A percentile compares a stretch with the other conserved stretches of the same genome.
These are phyloP conservation scores for Medicago ruthenica DNA, from an alignment of 306 rosid species.

Conservation along the genomic window DNA sequence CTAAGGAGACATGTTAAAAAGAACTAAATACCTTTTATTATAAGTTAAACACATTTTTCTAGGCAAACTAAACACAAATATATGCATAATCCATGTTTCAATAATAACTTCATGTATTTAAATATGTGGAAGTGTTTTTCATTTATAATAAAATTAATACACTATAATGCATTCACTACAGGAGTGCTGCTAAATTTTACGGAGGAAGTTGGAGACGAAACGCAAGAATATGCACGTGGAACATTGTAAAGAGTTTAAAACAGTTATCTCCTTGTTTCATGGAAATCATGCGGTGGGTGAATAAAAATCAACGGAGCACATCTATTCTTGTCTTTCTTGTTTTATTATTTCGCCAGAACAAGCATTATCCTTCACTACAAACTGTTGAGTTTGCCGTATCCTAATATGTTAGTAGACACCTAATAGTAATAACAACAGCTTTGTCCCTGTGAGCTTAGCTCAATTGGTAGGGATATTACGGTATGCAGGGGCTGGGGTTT, in stretches of 20 bases:
- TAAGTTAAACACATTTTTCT: not conserved
- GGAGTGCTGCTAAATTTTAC: not conserved
- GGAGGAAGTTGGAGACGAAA: too few species aligned
- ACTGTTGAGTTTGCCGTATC: not conserved
- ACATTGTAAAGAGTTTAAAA: too few species aligned
- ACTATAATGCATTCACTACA: not conserved
- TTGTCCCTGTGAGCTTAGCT: too few species aligned
- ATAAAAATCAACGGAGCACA: too few species aligned
- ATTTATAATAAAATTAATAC: not conserved
- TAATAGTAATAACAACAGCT: constrained; percentile 1
- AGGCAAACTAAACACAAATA: constrained; percentile 6
- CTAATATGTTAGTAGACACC: not conserved
- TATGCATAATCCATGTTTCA: not conserved
- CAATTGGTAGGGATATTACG: too few species aligned
- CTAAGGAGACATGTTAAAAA: not conserved
- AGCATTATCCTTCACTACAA: too few species aligned
- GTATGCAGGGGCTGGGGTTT: too few species aligned
- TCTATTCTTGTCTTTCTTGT: too few species aligned
- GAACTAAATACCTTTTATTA: not conserved
- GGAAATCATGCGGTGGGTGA: too few species aligned
- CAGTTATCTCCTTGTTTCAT: too few species aligned
- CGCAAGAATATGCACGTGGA: too few species aligned
- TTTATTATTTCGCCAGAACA: too few species aligned
- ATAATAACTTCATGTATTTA: not conserved
- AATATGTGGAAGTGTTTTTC: not conserved